A percentile compares a stretch with the other conserved stretches of the same genome.
Conservation (phyloP, 2,329 filamentous ascomycete genomes). For the Exophiala viscosa region DNA sequence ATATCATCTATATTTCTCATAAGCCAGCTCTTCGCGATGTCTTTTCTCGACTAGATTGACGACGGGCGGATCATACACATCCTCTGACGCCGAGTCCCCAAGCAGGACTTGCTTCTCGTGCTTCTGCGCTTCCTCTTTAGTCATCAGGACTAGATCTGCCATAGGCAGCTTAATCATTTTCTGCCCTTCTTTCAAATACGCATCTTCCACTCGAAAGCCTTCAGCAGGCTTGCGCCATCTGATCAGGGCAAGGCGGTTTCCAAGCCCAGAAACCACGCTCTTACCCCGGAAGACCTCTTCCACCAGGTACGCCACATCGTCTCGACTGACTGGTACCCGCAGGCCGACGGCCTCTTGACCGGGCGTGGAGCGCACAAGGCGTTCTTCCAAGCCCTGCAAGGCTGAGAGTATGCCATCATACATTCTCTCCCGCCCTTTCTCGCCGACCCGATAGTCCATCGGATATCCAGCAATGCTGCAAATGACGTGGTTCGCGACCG, state of each 20-base stretch:
- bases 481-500: slow-evolving; percentile 88
- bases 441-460: slow-evolving; percentile 69
- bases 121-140: slow-evolving; percentile 76
- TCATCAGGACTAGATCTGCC: slow-evolving; percentile 77
- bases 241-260: slow-evolving; percentile 73
- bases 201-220: slow-evolving; percentile 60
- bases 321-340: slow-evolving; percentile 70
- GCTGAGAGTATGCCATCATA: slow-evolving; percentile 77
- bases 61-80: slow-evolving; percentile 68
- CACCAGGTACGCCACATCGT: slow-evolving; percentile 80
- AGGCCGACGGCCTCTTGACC: slow-evolving; percentile 62
- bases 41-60: slow-evolving; percentile 65
- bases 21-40: slow-evolving; percentile 62
- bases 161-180: slow-evolving; percentile 68
- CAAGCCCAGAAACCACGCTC: slow-evolving; percentile 76
- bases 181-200: slow-evolving; percentile 62
- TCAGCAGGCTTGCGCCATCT: slow-evolving; percentile 69
- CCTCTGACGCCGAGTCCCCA: slow-evolving; percentile 62
- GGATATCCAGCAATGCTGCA: slow-evolving; percentile 78
- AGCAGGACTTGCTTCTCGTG: slow-evolving; percentile 79
- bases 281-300: slow-evolving; percentile 85
- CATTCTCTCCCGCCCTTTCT: slow-evolving; percentile 83
- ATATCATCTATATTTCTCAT: slow-evolving; percentile 45
- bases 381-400: slow-evolving; percentile 75
- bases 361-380: slow-evolving; percentile 54